A percentile compares a stretch with the other conserved stretches of the same genome.
phyloP scores from a whole-genome alignment of 2,329 filamentous ascomycete genomes.

The Penicillium crustosum region DNA sequence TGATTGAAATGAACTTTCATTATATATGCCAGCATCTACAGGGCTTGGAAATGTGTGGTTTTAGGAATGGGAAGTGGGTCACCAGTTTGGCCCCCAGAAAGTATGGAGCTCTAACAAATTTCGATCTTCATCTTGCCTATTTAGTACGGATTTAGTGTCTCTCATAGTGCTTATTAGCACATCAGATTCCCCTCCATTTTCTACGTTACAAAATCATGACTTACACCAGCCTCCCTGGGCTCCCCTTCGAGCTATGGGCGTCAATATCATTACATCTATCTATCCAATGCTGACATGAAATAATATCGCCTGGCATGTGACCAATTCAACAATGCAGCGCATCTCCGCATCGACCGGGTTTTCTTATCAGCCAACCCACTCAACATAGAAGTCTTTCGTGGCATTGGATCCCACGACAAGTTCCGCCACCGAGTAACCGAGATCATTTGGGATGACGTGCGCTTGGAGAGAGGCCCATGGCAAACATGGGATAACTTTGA shows the following conservation, averaged over 20 bases:
- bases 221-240: not conserved
- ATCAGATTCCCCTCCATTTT: not conserved
- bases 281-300: conserved; percentile 1
- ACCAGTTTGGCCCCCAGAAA: not conserved
- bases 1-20: too few relatives aligned
- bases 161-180: not conserved
- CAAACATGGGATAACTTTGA: not conserved
- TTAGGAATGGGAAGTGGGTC: not conserved
- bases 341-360: conserved; percentile 35
- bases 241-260: not conserved
- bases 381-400: conserved; percentile 32
- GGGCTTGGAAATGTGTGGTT: not conserved
- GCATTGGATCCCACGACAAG: conserved; percentile 24
- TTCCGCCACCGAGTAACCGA: conserved; percentile 36
- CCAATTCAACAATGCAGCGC: conserved; percentile 6
- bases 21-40: not conserved
- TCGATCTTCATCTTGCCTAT: not conserved
- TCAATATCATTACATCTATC: not conserved
- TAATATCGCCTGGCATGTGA: not conserved
- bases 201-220: not conserved
- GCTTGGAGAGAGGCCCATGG: not conserved
- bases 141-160: not conserved
- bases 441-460: conserved; percentile 37
- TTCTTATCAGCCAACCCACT: conserved; percentile 40
- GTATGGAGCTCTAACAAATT: not conserved